A percentile compares a stretch with the other conserved stretches of the same genome.
Evolutionary conservation across 139 green algal species (phyloP).

Genomic region (Tetradesmus lagerheimii): DNA sequence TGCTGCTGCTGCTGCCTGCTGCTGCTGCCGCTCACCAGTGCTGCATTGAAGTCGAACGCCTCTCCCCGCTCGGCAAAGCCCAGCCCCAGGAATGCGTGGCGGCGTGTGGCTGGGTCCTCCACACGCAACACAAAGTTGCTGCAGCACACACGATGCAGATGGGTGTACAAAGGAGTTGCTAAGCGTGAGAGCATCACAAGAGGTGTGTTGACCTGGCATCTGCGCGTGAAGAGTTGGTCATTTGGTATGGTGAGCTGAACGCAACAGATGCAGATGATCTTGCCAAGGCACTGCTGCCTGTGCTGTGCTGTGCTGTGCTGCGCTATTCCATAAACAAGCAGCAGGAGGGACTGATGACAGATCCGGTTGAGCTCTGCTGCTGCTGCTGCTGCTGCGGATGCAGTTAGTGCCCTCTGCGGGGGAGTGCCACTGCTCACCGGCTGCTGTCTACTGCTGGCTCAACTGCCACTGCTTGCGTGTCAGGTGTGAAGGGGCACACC

Average conservation of each 20-base stretch:
- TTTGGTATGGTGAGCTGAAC: too few species aligned
- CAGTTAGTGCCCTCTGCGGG: too few species aligned
- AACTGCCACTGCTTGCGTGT: slow-evolving; percentile 65
- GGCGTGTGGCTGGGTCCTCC: slow-evolving; percentile 69
- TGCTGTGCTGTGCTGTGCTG: too few species aligned
- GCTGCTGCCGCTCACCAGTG: slow-evolving; percentile 62
- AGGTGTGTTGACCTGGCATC: too few species aligned
- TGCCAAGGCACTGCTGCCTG: too few species aligned
- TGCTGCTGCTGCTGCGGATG: neutral
- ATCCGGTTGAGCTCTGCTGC: neutral
- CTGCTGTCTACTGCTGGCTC: slow-evolving; percentile 74
- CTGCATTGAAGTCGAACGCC: slow-evolving; percentile 92
- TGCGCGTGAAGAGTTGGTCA: too few species aligned
- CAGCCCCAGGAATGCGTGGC: slow-evolving; percentile 87
- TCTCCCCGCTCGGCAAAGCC: slow-evolving; percentile 78
- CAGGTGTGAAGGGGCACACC: slow-evolving; percentile 71
- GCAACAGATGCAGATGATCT: too few species aligned
- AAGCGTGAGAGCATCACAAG: neutral
- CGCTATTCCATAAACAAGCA: too few species aligned
- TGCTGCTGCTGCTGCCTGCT: neutral
- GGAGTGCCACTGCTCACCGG: slow-evolving; percentile 5
- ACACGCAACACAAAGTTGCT: slow-evolving; percentile 87
- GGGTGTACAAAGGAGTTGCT: neutral
- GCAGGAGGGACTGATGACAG: too few species aligned
- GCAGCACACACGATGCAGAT: neutral